Base-by-base conservation (phyloP, 2,329 filamentous ascomycete genomes). In the Talaromyces islandicus region DNA sequence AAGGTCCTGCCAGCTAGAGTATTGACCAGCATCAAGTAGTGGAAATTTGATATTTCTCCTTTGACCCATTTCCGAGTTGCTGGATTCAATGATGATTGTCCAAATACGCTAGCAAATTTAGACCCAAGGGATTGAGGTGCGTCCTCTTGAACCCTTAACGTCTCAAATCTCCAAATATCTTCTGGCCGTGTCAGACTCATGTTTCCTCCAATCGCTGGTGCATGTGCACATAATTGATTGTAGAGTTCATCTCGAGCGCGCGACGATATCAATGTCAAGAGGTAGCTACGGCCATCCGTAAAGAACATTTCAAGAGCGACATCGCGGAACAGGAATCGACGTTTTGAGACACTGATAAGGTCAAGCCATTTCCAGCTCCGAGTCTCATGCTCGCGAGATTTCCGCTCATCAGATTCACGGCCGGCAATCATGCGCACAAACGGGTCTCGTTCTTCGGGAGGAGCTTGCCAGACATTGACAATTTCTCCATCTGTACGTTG, bases 231-330 rank as follows among this genome's bases (percentile, higher is more conserved):
- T 56, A 99, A 85, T 64, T 89, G 90, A 17, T 82, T 80, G 65
- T 90, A 92, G 3, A 99, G 80, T 60, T 93, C 90, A 70, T 99
- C 91, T 63, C 94, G 85, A 41, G 86, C 80, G 32, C 78, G 77
- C 0, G 89, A 83, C 38, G 89, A 91, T 60, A 92, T 88, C 3
- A 92, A 87, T 0, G 93, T 97, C 60, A 99, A 76, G 17, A 99
- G 81, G 71, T 97, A 99, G 76, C 94, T 99, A 59, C 92, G 88
- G 1, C 94, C 94, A 71, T 99, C 95, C 0, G 92, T 92, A 71
- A 99, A 99, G 78, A 99, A 99, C 2, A 97, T 85, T 71, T 99
- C 94, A n/a, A 97, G 87, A 0, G 91, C 92, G 12, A 99, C 94
- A 69, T 99, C 93, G 27, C 94, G 88, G 75, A 97, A 96, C 4